These are phyloP conservation scores for Micractinium conductrix DNA, from an alignment of 139 green algal species.

Conservation along the genomic window DNA sequence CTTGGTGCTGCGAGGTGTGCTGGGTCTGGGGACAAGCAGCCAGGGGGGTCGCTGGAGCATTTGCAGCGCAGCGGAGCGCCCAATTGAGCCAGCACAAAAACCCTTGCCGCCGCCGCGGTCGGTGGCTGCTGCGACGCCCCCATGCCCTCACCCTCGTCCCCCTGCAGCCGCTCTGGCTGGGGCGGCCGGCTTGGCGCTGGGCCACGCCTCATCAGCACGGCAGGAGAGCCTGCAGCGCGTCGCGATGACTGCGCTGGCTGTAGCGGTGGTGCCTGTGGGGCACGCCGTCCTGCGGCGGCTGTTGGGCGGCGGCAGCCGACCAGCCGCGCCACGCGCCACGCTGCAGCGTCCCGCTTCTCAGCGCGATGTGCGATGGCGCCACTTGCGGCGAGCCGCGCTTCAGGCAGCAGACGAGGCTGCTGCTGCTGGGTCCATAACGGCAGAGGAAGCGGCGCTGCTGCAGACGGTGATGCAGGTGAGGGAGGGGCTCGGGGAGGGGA, in stretches of 20 bases:
- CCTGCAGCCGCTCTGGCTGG: constrained; percentile 15
- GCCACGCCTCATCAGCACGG: not conserved
- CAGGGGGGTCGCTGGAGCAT: not conserved
- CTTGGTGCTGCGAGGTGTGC: not conserved
- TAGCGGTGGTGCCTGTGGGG: constrained; percentile 1
- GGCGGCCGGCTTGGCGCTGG: not conserved
- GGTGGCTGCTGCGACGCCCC: too few relatives aligned
- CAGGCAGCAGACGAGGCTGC: not conserved
- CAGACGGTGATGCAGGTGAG: not conserved
- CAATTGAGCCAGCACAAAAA: too few relatives aligned
- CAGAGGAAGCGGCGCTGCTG: not conserved
- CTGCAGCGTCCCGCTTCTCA: not conserved
- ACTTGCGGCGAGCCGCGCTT: not conserved
- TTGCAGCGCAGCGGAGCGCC: too few relatives aligned
- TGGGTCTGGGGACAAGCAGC: not conserved
- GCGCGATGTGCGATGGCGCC: not conserved
- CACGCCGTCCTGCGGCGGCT: not conserved
- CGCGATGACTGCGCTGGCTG: not conserved
- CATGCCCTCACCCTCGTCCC: not conserved
- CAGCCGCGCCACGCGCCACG: not conserved
- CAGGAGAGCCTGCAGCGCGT: not conserved
- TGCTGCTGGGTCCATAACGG: not conserved
- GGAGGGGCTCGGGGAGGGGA: not conserved
- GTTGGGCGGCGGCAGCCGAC: not conserved
- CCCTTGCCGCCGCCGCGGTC: too few relatives aligned